A percentile compares a stretch with the other conserved stretches of the same genome.
Evolutionary conservation across 176 grass and related monocot species (phyloP).

Genomic region (Aegilops longissima): DNA sequence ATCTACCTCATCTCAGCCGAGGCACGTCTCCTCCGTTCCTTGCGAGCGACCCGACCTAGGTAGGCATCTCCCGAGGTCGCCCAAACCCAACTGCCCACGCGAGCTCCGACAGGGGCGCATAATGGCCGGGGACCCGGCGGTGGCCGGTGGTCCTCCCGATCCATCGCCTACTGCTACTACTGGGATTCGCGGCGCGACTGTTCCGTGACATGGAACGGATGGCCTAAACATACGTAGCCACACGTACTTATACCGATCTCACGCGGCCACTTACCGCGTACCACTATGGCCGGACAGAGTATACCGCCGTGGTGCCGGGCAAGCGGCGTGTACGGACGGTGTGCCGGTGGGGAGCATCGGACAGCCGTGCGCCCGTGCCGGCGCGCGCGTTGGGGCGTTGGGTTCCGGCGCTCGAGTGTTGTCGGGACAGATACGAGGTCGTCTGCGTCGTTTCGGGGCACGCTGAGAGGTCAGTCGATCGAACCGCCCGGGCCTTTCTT

Average conservation of each 20-base stretch:
- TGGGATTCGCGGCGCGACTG: background rate
- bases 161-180: background rate
- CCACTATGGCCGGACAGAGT: too few species aligned
- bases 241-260: background rate
- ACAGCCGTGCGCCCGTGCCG: too few species aligned
- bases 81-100: conserved; percentile 29
- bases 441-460: conserved; percentile 9
- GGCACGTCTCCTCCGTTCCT: background rate
- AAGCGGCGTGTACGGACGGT: too few species aligned
- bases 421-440: background rate
- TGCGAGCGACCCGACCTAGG: background rate
- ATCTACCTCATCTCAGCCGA: too few species aligned
- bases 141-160: conserved; percentile 24
- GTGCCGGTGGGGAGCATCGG: too few species aligned
- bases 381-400: background rate
- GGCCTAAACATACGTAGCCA: background rate
- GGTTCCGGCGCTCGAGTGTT: background rate
- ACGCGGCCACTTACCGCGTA: too few species aligned
- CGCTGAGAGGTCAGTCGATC: background rate
- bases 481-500: background rate
- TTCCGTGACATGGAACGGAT: background rate
- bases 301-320: too few species aligned
- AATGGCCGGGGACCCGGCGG: conserved; percentile 43
- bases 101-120: conserved; percentile 35
- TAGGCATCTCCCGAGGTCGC: conserved; percentile 29